A percentile compares a stretch with the other conserved stretches of the same genome.
These are phyloP conservation scores for Dipteronia sinensis DNA, from an alignment of 345 rosid genomes.

Conservation along the genomic window DNA sequence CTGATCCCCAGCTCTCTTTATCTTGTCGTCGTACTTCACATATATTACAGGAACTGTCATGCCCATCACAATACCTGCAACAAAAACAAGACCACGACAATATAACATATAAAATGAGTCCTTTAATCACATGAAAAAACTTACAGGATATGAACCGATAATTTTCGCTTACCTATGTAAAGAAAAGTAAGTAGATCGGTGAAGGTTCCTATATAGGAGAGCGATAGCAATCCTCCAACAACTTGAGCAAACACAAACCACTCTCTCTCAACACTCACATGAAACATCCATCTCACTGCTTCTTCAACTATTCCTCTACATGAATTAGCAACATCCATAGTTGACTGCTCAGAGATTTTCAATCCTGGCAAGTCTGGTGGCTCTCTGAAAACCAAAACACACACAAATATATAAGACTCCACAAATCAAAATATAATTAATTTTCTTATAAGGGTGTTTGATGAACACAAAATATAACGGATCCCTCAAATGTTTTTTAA, in stretches of 20 bases:
- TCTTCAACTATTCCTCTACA: conserved; percentile 28
- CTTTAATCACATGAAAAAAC: no score
- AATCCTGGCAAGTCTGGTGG: conserved; percentile 41
- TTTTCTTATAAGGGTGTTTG: no score
- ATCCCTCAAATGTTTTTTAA: no score
- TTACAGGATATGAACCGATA: no score
- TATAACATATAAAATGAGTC: not conserved
- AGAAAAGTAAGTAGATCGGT: conserved; percentile 34
- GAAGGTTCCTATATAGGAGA: conserved; percentile 35
- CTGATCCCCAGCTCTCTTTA: conserved; percentile 24
- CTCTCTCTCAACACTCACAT: conserved; percentile 35
- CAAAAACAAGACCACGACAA: not conserved
- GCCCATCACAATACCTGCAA: conserved; percentile 33
- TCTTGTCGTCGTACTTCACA: conserved; percentile 32
- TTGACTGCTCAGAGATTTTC: conserved; percentile 39
- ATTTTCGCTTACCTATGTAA: conserved; percentile 23
- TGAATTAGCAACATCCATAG: conserved; percentile 30
- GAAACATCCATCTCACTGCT: conserved; percentile 42
- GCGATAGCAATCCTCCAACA: conserved; percentile 32
- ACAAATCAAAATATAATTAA: no score
- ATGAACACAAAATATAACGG: no score
- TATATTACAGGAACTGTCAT: conserved; percentile 41
- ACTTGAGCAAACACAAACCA: conserved; percentile 37
- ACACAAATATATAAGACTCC: not conserved
- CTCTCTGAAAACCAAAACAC: conserved; percentile 28